Conservation (phyloP, 1,139 yeast genomes). For the Lodderomyces oxycetoniae region DNA sequence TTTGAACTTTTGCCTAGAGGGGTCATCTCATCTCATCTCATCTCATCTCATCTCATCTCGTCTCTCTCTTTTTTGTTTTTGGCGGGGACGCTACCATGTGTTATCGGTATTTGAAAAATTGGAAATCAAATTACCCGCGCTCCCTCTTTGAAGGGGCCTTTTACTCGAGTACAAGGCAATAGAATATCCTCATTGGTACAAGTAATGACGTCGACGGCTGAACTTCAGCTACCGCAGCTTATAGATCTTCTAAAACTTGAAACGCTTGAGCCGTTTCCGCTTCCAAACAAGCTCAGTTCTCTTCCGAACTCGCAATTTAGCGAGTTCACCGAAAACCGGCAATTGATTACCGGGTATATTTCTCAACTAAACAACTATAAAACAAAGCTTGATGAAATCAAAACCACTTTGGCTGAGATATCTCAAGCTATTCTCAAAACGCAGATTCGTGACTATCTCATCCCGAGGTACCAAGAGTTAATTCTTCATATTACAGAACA, state of each 20-base stretch:
- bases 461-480: slow-evolving; percentile 25
- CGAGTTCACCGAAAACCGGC: slow-evolving; percentile 26
- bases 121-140: too few species aligned
- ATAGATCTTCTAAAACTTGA: slow-evolving; percentile 7
- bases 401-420: slow-evolving; percentile 19
- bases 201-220: slow-evolving; percentile 1
- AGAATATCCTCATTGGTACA: too few species aligned
- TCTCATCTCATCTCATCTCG: too few species aligned
- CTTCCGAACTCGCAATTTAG: slow-evolving; percentile 27
- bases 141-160: too few species aligned
- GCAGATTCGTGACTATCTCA: slow-evolving; percentile 15
- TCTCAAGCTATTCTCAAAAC: slow-evolving; percentile 9
- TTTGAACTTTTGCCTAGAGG: too few species aligned
- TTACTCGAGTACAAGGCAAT: too few species aligned
- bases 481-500: slow-evolving; percentile 24
- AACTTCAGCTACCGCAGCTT: slow-evolving; percentile 3
- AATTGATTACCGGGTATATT: slow-evolving; percentile 31
- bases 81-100: too few species aligned
- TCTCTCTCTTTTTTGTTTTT: too few species aligned
- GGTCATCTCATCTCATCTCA: too few species aligned
- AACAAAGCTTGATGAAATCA: slow-evolving; percentile 16
- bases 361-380: slow-evolving; percentile 23
- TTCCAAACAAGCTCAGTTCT: slow-evolving; percentile 25
- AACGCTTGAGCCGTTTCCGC: slow-evolving; percentile 24
- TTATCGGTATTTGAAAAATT: too few species aligned